These are phyloP conservation scores for Colletotrichum liaoningense DNA, from an alignment of 2,329 filamentous ascomycete species.

Conservation along the genomic window DNA sequence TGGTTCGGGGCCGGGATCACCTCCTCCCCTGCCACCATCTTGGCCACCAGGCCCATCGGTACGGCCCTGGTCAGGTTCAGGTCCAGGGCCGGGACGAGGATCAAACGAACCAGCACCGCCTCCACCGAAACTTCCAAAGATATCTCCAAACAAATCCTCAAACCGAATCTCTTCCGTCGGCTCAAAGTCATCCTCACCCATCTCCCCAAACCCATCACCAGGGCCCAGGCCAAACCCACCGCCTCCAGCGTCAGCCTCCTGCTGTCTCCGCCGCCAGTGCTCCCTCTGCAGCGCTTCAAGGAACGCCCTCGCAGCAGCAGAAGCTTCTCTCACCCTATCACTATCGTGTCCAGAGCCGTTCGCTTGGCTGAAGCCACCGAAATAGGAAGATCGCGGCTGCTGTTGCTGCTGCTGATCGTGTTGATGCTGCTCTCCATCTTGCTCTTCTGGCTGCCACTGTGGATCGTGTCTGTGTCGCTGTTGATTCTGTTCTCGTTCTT, in stretches of 20 bases:
- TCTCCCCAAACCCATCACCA: neutral
- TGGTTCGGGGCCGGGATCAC: neutral
- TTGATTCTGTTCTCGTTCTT: no score
- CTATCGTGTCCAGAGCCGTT: neutral
- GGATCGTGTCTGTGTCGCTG: neutral
- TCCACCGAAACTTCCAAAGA: neutral
- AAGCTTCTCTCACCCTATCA: neutral
- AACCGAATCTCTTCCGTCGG: neutral
- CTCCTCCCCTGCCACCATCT: no score
- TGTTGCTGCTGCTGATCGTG: neutral
- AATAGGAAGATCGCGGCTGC: neutral
- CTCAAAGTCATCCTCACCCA: neutral
- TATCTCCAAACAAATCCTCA: slow-evolving; percentile 3
- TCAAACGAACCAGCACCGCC: neutral
- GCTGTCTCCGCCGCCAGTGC: neutral
- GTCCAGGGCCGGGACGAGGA: neutral
- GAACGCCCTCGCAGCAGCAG: neutral
- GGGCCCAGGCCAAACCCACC: neutral
- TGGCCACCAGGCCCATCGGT: no score
- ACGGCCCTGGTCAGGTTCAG: no score
- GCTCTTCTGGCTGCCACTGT: neutral
- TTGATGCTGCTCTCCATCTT: neutral
- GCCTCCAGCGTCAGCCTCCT: neutral
- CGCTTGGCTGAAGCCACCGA: neutral
- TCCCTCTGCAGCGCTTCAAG: neutral